Evolutionary conservation across 1,139 yeast genomes (phyloP).

Genomic region (Magnusiomyces magnusii): DNA sequence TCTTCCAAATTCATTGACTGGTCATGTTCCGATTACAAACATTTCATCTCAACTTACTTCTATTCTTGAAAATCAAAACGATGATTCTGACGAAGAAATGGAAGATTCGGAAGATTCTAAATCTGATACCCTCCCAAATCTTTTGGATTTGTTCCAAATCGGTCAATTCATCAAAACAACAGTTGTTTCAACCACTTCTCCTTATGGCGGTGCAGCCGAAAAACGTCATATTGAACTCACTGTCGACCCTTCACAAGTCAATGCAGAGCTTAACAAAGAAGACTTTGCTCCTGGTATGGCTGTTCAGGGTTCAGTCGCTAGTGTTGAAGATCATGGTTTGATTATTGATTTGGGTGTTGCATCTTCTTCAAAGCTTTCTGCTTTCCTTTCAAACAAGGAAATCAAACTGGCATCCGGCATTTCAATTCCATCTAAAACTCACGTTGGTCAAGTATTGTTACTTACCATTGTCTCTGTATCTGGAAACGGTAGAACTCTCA

Average conservation of each 20-base stretch:
- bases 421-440: conserved; percentile 35
- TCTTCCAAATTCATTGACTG: conserved; percentile 76
- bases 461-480: conserved; percentile 29
- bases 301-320: conserved; percentile 67
- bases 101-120: conserved; percentile 35
- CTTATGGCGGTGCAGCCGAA: conserved; percentile 28
- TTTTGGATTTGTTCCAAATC: conserved; percentile 44
- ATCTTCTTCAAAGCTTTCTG: conserved; percentile 39
- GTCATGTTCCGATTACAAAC: conserved; percentile 70
- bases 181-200: conserved; percentile 39
- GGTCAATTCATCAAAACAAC: conserved; percentile 88
- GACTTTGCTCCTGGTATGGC: conserved; percentile 57
- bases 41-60: conserved; percentile 58
- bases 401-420: conserved; percentile 31
- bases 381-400: conserved; percentile 73
- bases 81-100: conserved; percentile 40
- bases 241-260: conserved; percentile 68
- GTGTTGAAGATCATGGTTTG: conserved; percentile 89
- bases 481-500: conserved; percentile 52
- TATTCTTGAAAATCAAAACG: conserved; percentile 39
- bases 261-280: conserved; percentile 56
- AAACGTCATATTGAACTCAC: conserved; percentile 62
- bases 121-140: conserved; percentile 19
- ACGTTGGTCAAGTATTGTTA: conserved; percentile 35
- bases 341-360: conserved; percentile 62